Conservation (phyloP, 2,329 filamentous ascomycete species). For the Xylaria arbuscula region DNA sequence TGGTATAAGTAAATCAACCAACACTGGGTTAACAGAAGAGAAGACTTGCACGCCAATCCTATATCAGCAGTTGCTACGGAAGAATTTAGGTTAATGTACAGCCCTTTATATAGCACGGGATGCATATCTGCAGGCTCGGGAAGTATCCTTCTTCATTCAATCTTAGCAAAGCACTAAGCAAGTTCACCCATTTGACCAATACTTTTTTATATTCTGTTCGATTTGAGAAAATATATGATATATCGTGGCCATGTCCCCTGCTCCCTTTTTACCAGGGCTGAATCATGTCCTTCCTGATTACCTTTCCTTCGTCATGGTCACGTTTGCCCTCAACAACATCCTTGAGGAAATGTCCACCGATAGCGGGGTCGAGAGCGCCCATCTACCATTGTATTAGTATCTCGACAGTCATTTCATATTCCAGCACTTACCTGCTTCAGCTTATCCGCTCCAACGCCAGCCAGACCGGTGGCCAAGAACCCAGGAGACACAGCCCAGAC, state of each 20-base stretch:
- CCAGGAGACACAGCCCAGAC: constrained; percentile 53
- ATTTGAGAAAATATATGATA: neutral
- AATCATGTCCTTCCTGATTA: constrained; percentile 39
- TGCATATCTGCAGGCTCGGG: neutral
- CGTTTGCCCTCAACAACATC: constrained; percentile 46
- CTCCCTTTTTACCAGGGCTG: constrained; percentile 43
- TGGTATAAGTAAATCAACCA: neutral
- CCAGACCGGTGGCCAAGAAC: constrained; percentile 42
- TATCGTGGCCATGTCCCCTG: neutral
- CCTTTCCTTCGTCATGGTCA: constrained; percentile 45
- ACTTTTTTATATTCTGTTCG: neutral
- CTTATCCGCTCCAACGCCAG: constrained; percentile 32
- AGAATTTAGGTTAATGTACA: neutral
- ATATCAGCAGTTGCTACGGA: neutral
- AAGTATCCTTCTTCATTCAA: neutral
- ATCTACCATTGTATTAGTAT: constrained; percentile 36
- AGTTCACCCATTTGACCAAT: too few relatives aligned
- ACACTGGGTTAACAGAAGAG: neutral
- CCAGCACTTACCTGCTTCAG: constrained; percentile 43
- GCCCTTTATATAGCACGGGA: neutral
- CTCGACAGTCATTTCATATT: constrained; percentile 13
- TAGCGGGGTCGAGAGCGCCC: constrained; percentile 44
- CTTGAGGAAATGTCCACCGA: constrained; percentile 44
- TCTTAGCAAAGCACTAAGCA: neutral
- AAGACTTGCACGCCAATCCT: neutral